A percentile compares a stretch with the other conserved stretches of the same genome.
phyloP scores from a whole-genome alignment of 2,329 filamentous ascomycete genomes.

The Sporothrix curviconia region DNA sequence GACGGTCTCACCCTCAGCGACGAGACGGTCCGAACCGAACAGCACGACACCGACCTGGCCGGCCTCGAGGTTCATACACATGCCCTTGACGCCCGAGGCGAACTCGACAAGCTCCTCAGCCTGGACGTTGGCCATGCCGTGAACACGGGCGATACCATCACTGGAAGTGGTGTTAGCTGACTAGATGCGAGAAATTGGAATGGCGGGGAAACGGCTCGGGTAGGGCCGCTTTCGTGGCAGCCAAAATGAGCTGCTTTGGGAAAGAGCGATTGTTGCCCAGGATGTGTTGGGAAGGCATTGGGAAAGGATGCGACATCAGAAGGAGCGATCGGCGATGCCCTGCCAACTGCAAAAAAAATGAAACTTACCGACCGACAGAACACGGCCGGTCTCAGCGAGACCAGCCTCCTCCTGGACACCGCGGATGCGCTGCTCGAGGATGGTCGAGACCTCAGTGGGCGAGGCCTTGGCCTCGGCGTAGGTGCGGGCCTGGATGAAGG shows the following conservation, averaged over 20 bases:
- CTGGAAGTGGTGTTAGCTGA: slow-evolving; percentile 47
- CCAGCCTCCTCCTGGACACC: slow-evolving; percentile 95
- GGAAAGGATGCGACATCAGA: not conserved
- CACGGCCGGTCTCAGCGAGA: slow-evolving; percentile 97
- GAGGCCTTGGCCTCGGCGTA: slow-evolving; percentile 95
- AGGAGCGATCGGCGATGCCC: not conserved
- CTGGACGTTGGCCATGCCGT: slow-evolving; percentile 99
- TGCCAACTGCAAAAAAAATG: too few species aligned
- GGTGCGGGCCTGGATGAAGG: slow-evolving; percentile 70
- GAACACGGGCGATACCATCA: slow-evolving; percentile 99
- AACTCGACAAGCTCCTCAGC: slow-evolving; percentile 99
- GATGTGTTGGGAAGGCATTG: too few species aligned
- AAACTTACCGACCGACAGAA: slow-evolving; percentile 93
- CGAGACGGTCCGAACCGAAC: slow-evolving; percentile 99
- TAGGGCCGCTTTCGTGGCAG: too few species aligned
- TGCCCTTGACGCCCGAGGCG: slow-evolving; percentile 98
- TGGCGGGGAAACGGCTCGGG: too few species aligned
- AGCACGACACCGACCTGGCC: slow-evolving; percentile 99
- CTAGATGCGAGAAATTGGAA: not conserved
- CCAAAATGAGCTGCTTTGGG: too few species aligned
- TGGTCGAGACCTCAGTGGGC: slow-evolving; percentile 97
- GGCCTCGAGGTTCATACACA: slow-evolving; percentile 99
- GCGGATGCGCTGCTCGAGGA: slow-evolving; percentile 98
- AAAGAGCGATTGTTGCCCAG: too few species aligned
- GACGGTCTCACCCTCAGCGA: slow-evolving; percentile 98